Percentiles rank a stretch among this genome's conserved stretches.
Evolutionary conservation across 441 rosid species (phyloP).

Genomic region (Mallotus japonicus): DNA sequence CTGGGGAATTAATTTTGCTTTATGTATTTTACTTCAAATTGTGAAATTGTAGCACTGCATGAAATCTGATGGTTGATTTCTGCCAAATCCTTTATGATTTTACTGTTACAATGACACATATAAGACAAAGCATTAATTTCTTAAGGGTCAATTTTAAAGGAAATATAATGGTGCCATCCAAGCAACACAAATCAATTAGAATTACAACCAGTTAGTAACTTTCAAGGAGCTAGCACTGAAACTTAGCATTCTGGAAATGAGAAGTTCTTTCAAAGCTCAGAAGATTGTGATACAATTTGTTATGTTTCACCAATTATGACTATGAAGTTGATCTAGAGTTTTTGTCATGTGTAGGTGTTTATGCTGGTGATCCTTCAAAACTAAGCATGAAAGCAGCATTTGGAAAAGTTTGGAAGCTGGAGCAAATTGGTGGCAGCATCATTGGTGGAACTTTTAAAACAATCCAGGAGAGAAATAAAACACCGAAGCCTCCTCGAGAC

Average conservation of each 20-base stretch:
- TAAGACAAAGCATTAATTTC: background rate
- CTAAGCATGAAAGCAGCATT: constrained; percentile 94
- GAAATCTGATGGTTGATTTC: background rate
- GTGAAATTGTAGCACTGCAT: background rate
- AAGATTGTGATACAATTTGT: background rate
- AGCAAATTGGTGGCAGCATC: constrained; percentile 84
- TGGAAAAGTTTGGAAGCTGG: constrained; percentile 94
- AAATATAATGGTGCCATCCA: constrained; percentile 3
- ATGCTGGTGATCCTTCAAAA: constrained; percentile 93
- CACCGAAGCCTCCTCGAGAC: constrained; percentile 63
- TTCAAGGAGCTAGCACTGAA: background rate
- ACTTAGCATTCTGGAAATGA: background rate
- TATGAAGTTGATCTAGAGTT: background rate
- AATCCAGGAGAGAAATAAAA: constrained; percentile 68
- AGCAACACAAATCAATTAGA: background rate
- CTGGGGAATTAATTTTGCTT: background rate
- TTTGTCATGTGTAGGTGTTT: constrained; percentile 55
- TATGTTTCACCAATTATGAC: background rate
- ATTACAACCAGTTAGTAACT: background rate
- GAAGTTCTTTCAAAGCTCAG: background rate
- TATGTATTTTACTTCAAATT: background rate
- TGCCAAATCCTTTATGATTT: background rate
- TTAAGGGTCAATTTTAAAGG: background rate
- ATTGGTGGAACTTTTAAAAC: constrained; percentile 82
- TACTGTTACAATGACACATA: background rate